Conservation (phyloP, 441 rosid species). For the Erysimum cheiri region DNA sequence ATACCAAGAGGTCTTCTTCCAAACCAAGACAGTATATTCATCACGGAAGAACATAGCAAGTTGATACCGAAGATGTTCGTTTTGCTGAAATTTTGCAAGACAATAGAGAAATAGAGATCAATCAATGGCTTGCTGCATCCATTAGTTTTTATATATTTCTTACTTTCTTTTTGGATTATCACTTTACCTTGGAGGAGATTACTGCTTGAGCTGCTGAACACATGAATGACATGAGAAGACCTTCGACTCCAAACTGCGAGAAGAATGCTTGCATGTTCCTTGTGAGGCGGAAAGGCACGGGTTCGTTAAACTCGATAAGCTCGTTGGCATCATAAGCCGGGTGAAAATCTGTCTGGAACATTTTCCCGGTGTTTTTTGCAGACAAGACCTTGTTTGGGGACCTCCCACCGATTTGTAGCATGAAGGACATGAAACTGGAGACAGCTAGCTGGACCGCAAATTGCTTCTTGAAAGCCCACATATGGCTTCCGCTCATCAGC, state of each 20-base stretch:
- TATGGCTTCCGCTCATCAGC: slow-evolving; percentile 83
- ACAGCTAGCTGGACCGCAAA: slow-evolving; percentile 96
- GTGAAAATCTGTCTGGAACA: slow-evolving; percentile 43
- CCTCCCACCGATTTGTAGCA: slow-evolving; percentile 99
- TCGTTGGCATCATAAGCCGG: slow-evolving; percentile 95
- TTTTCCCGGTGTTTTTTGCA: slow-evolving; percentile 97
- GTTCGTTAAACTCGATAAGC: slow-evolving; percentile 93
- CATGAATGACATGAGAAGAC: slow-evolving; percentile 94
- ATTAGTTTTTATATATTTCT: not conserved
- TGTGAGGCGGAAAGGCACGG: slow-evolving; percentile 94
- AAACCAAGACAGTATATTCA: slow-evolving; percentile 91
- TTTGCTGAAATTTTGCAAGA: slow-evolving; percentile 63
- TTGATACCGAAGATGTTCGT: slow-evolving; percentile 90
- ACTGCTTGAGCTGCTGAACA: slow-evolving; percentile 95
- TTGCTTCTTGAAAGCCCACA: slow-evolving; percentile 99
- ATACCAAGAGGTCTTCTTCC: slow-evolving; percentile 95
- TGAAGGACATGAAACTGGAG: slow-evolving; percentile 98
- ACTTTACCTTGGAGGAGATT: slow-evolving; percentile 81
- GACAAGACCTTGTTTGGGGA: slow-evolving; percentile 96
- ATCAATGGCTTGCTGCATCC: slow-evolving; percentile 21
- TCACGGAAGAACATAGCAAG: slow-evolving; percentile 99
- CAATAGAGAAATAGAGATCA: slow-evolving; percentile 10
- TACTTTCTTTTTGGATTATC: not conserved
- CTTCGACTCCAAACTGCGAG: slow-evolving; percentile 97
- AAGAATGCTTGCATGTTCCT: slow-evolving; percentile 98